Evolutionary conservation across 805 yeast species (phyloP).

Genomic region (Deakozyma indianensis): DNA sequence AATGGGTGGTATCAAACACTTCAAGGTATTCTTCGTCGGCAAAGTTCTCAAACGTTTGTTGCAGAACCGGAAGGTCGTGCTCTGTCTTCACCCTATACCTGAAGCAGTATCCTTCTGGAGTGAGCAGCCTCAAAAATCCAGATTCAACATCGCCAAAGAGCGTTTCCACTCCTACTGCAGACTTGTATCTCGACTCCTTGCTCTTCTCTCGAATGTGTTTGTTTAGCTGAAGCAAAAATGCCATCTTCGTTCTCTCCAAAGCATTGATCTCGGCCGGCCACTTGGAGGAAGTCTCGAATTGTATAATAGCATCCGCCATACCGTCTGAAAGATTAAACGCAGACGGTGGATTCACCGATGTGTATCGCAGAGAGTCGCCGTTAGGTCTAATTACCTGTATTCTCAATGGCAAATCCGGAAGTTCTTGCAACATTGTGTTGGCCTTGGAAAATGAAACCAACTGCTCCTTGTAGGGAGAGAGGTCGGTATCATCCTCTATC

Average conservation of each 20-base stretch:
- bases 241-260: constrained; percentile 79
- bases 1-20: constrained; percentile 41
- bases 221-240: constrained; percentile 63
- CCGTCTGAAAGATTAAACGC: constrained; percentile 37
- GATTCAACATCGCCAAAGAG: constrained; percentile 14
- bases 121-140: constrained; percentile 31
- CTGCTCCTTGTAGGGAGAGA: constrained; percentile 4
- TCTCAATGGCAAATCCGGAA: constrained; percentile 50
- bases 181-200: constrained; percentile 37
- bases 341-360: constrained; percentile 66
- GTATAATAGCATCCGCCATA: constrained; percentile 66
- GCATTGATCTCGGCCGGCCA: constrained; percentile 94
- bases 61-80: constrained; percentile 62
- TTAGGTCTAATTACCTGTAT: constrained; percentile 61
- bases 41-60: constrained; percentile 13
- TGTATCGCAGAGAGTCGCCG: constrained; percentile 58
- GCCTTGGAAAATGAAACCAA: constrained; percentile 29
- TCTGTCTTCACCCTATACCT: constrained; percentile 64
- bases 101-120: constrained; percentile 88
- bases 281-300: constrained; percentile 75
- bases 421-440: constrained; percentile 30
- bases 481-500: constrained; percentile 3
- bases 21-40: constrained; percentile 24
- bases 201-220: constrained; percentile 23
- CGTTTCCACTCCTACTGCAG: constrained; percentile 53